Base-by-base conservation (phyloP, 148 eudicot species). In the Nyssa sinensis region DNA sequence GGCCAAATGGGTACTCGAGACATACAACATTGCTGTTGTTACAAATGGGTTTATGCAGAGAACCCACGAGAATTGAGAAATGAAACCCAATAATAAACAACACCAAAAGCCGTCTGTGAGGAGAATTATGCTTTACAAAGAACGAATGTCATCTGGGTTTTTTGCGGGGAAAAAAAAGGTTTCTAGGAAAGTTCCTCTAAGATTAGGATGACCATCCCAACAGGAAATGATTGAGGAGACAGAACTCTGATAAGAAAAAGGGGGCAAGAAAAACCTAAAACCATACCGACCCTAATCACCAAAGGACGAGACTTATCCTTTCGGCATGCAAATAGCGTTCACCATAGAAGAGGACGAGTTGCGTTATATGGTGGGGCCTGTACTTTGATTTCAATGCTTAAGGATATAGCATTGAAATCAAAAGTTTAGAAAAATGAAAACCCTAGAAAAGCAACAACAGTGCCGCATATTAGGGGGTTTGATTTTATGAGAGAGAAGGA, bases 1-100 rank as follows among this genome's bases (percentile, higher is more conserved):
- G 30, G 57, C 39, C 61, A 74, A 74, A 37, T 72, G 66, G 72
- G 67, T 33, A 49, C 67, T 70, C 74, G 64, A 28, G 12, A 71
- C 29, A 70, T 59, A 41, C 65, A 70, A 41, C 72, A 70, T 70
- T 49, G 34, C 4, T 14, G 33, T 23, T 25, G 13, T 64, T 19
- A 17, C 64, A 41, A 28, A 49, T 44, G 61, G 72, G 16, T 49
- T 49, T 78, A 60, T 74, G 64, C 81, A 73, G n/a, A 65, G 62
- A 21, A 59, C n/a, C 67, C 61, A 60, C 62, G 31, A 37, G 11
- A 55, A 55, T 19, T 13, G 59, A n/a, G 58, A 53, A 30, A 35
- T 7, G 25, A 74, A 47, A 21, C 51, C 41, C 21, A 39, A 23
- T 57, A 75, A 34, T 57, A 66, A 34, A 64, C 41, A 33, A 5